Percentiles rank a stretch among this genome's conserved stretches.
These are phyloP conservation scores for Centrapalus pauciflorus DNA, from an alignment of 129 eudicot species.

Conservation along the genomic window DNA sequence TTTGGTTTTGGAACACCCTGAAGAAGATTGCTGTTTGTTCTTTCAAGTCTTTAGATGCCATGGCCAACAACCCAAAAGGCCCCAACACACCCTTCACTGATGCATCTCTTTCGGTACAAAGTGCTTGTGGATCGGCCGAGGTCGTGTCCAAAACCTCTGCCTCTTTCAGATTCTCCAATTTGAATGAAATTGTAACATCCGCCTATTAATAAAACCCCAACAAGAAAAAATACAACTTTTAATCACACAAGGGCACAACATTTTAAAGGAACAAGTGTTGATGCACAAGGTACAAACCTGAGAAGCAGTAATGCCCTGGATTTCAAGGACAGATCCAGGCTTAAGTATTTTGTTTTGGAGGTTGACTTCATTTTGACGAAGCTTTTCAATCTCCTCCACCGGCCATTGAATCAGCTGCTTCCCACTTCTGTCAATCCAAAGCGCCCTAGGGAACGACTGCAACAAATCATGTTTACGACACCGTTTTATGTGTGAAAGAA, in stretches of 20 bases:
- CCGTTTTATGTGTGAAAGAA: too few relatives aligned
- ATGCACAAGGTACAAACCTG: conserved; percentile 28
- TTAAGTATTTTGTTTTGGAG: conserved; percentile 14
- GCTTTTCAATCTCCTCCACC: conserved; percentile 32
- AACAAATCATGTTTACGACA: neutral
- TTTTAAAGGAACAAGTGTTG: neutral
- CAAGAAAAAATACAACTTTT: neutral
- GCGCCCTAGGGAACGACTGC: conserved; percentile 35
- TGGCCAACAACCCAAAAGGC: conserved; percentile 53
- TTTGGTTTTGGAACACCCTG: conserved; percentile 37
- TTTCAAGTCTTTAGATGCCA: conserved; percentile 47
- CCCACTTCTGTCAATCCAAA: conserved; percentile 32
- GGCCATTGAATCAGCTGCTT: conserved; percentile 50
- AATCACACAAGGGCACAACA: neutral
- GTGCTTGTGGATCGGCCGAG: conserved; percentile 37
- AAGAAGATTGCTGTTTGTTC: conserved; percentile 60
- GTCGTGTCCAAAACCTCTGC: conserved; percentile 46
- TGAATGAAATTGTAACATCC: conserved; percentile 46
- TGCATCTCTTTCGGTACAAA: conserved; percentile 42
- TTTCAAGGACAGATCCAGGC: conserved; percentile 22
- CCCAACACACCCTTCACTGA: conserved; percentile 38
- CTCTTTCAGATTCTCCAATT: conserved; percentile 24
- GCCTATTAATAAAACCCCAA: conserved; percentile 31
- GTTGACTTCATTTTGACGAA: conserved; percentile 32
- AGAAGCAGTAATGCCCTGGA: conserved; percentile 31